Evolutionary conservation across 2,329 filamentous ascomycete species (phyloP), one percentile per base, ranked within the genome.

Genomic region (Colletotrichum spaethianum): DNA sequence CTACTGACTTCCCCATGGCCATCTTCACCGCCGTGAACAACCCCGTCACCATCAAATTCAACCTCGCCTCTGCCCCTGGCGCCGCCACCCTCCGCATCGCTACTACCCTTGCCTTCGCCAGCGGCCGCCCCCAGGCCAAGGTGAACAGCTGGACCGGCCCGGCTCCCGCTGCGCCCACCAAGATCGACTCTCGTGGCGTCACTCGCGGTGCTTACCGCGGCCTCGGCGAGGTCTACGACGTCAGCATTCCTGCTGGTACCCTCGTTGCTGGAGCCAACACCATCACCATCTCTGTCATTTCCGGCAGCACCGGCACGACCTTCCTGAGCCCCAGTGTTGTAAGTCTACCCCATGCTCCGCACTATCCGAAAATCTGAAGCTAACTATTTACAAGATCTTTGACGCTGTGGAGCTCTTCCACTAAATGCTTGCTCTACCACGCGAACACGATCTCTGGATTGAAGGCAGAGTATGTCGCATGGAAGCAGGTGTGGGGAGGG

Each of bases 181-280:
- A 91, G 80, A 89, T 93, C 60, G 86, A 93, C 77, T 91, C 88
- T 5, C 85, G 91, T 20, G 91, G 91, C 16, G 86, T 93, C 2
- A 93, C 91, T 0, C 84, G 91, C 16, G 91, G 91, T 14, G 90
- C 90, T 0, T 93, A 93, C 76, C 83, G 90, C 9, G 91, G 91
- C 0, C 82, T 85, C 64, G 90, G 90, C 5, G 91, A 93, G 75
- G 86, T 92, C 7, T 93, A 93, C 76, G 86, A 91, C 71, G 86
- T 89, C 56, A 82, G 80, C n/a, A 87, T 93, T 57, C 89, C 91
- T 0, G 81, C 87, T 1, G 90, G 90, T 0, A 90, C 84, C 3
- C 83, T 93, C 57, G 84, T 88, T 9, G 82, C 83, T n/a, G 91
- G 91, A 0, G 80, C 80, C 9, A 93, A 93, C 76, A 92, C 89